phyloP scores from a whole-genome alignment of 495 filamentous ascomycete species.

The Aspergillus carlsbadensis region DNA sequence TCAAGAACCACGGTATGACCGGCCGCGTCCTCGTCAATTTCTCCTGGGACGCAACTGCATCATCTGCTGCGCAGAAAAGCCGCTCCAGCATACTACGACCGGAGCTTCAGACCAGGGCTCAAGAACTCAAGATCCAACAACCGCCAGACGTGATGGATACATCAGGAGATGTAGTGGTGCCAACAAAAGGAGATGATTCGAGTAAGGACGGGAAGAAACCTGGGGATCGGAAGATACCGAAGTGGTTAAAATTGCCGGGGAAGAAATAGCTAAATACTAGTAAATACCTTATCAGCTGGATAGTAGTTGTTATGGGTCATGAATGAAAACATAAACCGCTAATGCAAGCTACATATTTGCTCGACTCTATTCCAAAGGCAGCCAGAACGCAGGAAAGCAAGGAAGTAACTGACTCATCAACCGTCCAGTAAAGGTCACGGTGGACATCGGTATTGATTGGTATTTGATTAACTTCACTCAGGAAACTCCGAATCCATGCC shows the following conservation, averaged over 20 bases:
- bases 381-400: too few species aligned
- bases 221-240: constrained; percentile 54
- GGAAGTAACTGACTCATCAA: background rate
- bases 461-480: too few species aligned
- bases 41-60: constrained; percentile 64
- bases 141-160: constrained; percentile 40
- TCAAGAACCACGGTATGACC: constrained; percentile 67
- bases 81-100: constrained; percentile 57
- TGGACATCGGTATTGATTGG: too few species aligned
- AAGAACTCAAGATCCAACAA: constrained; percentile 60
- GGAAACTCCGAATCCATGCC: too few species aligned
- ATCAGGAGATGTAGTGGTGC: constrained; percentile 34
- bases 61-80: constrained; percentile 39
- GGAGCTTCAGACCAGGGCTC: constrained; percentile 64
- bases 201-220: constrained; percentile 44
- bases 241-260: constrained; percentile 67
- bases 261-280: constrained; percentile 50
- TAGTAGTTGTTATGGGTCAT: background rate
- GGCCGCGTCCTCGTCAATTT: constrained; percentile 75
- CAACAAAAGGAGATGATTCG: constrained; percentile 24
- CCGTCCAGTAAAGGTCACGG: too few species aligned
- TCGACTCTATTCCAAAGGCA: too few species aligned
- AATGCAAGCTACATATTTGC: too few species aligned
- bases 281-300: too few species aligned
- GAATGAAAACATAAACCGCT: too few species aligned